Evolutionary conservation across 2,329 filamentous ascomycete genomes (phyloP).

Genomic region (Monosporascus sp.): DNA sequence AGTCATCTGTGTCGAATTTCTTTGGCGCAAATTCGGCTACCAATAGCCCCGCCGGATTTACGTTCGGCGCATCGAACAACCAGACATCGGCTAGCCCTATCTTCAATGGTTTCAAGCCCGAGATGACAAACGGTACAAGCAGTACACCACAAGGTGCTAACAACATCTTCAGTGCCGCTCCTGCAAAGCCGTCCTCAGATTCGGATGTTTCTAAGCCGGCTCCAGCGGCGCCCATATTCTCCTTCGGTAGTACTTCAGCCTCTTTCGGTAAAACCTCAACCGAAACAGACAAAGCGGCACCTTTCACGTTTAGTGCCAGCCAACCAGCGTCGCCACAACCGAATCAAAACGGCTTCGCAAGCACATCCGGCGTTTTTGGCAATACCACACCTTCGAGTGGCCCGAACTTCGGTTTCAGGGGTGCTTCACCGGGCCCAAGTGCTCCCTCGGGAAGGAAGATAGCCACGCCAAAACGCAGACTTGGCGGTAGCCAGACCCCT

Average conservation of each 20-base stretch:
- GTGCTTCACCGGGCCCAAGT: conserved; percentile 1
- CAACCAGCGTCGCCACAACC: conserved; percentile 7
- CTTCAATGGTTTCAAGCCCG: conserved; percentile 9
- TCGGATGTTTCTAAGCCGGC: conserved; percentile 39
- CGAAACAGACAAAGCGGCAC: background rate
- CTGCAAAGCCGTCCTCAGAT: conserved; percentile 30
- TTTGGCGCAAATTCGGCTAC: conserved; percentile 18
- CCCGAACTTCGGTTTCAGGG: conserved; percentile 8
- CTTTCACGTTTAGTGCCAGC: conserved; percentile 6
- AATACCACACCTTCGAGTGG: conserved; percentile 1
- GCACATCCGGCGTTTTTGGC: conserved; percentile 4
- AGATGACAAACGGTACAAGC: conserved; percentile 2
- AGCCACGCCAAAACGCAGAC: background rate
- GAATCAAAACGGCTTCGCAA: conserved; percentile 12
- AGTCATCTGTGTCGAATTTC: conserved; percentile 11
- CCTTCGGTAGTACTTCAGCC: conserved; percentile 3
- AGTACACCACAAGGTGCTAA: background rate
- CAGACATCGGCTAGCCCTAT: conserved; percentile 6
- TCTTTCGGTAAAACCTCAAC: conserved; percentile 18
- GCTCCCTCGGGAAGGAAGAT: background rate
- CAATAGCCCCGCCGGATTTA: conserved; percentile 12
- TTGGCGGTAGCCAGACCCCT: background rate
- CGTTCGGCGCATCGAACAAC: conserved; percentile 32
- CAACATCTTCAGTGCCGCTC: conserved; percentile 20
- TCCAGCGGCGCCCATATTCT: too few relatives aligned